A percentile compares a stretch with the other conserved stretches of the same genome.
Conservation (phyloP, 495 filamentous ascomycete species). For the Aspergillus carlsbadensis region DNA sequence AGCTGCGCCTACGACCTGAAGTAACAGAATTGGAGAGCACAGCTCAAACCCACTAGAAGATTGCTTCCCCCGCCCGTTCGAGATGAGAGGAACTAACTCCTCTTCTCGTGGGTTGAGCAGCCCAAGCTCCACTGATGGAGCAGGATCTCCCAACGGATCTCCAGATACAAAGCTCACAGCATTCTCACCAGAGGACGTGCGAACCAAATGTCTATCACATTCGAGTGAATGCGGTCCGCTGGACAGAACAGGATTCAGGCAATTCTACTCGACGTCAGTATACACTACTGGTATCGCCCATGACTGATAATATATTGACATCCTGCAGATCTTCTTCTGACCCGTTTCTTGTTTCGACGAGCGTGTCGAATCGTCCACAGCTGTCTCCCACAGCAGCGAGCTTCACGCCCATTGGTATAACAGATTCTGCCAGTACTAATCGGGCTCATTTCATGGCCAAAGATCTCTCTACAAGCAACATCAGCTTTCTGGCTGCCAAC, state of each 20-base stretch:
- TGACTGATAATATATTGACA: constrained; percentile 8
- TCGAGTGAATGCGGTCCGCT: constrained; percentile 13
- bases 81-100: constrained; percentile 27
- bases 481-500: constrained; percentile 17
- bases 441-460: constrained; percentile 10
- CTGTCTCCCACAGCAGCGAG: constrained; percentile 33
- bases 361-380: constrained; percentile 17
- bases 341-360: constrained; percentile 27
- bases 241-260: constrained; percentile 18
- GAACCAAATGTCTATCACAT: constrained; percentile 20
- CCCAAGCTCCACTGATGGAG: constrained; percentile 57
- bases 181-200: constrained; percentile 61
- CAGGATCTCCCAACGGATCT: constrained; percentile 57
- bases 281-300: neutral
- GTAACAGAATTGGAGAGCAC: neutral
- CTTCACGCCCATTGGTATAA: constrained; percentile 34
- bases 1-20: too few species aligned
- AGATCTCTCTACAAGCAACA: constrained; percentile 11
- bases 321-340: constrained; percentile 22
- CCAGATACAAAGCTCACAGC: constrained; percentile 61
- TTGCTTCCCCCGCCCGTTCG: too few species aligned
- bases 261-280: constrained; percentile 25
- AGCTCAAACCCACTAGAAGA: neutral
- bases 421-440: constrained; percentile 8
- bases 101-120: constrained; percentile 40